Base-by-base conservation (phyloP, 225 moss, liverwort and hornwort genomes). In the Physcomitrium patens region DNA sequence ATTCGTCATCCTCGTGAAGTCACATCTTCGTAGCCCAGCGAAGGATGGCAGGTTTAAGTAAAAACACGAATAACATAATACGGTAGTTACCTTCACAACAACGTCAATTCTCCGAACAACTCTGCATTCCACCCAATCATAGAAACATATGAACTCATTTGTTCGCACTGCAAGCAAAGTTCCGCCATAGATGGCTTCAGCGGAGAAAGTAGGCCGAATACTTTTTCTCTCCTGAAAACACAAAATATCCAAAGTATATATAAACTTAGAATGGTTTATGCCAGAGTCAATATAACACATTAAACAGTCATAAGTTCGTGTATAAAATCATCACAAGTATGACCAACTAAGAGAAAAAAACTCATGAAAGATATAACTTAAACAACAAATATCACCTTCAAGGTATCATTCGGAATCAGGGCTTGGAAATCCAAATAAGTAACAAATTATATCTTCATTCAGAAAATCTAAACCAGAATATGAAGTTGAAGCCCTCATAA, bases 41-140 rank as follows among this genome's bases (percentile, higher is more conserved):
- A 60, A 60, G 16, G 8, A 66, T 5, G 27, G 26, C 57, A 10
- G 60, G 51, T 37, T 22, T 10, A 52, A 53, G 42, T 49, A 12
- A 63, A 20, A 58, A 26, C 7, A 14, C 17, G 9, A 5, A 52
- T 59, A 74, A 28, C 16, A 22, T 2, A 7, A 44, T 44, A 15
- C 41, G 60, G 41, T 56, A 45, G 54, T 70, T 69, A 94, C 94
- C 91, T 94, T 94, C 24, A 92, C 94, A 69, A 79, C 87, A 70
- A 89, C 92, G 69, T 94, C 94, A 55, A 94, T 94, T 58, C 94
- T 82, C 19, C 94, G 90, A 44, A 94, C 78, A 42, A 94, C 80
- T 68, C 94, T 82, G 80, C 90, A 86, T 67, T 94, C 94, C 49
- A 84, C 92, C 94, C 94, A 94, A 60, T 94, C 94, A 76, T 92